phyloP scores from a whole-genome alignment of 371 early-diverging fungal species.

The Actinomortierella ambigua region DNA sequence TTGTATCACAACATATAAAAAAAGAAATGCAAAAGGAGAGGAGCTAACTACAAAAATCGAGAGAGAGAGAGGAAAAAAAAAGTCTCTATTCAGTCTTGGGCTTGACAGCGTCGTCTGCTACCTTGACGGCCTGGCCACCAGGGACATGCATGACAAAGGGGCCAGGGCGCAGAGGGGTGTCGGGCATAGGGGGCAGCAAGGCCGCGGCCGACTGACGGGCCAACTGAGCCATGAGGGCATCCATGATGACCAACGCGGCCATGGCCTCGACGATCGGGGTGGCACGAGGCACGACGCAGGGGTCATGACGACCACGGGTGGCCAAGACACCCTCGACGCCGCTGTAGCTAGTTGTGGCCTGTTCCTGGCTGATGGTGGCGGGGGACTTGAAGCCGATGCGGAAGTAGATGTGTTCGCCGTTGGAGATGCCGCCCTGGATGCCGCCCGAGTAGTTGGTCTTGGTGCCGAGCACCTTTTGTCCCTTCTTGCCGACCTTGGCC shows the following conservation, averaged over 20 bases:
- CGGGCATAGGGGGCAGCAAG: slow-evolving; percentile 57
- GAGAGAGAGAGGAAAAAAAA: too few relatives aligned
- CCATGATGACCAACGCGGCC: slow-evolving; percentile 95
- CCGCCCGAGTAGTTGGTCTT: slow-evolving; percentile 94
- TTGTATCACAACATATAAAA: too few relatives aligned
- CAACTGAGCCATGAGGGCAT: slow-evolving; percentile 72
- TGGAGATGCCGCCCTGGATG: slow-evolving; percentile 96
- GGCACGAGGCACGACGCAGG: slow-evolving; percentile 95
- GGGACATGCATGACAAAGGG: slow-evolving; percentile 44
- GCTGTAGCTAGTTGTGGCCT: slow-evolving; percentile 85
- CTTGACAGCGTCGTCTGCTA: slow-evolving; percentile 34
- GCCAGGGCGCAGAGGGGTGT: slow-evolving; percentile 43
- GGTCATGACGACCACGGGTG: slow-evolving; percentile 97
- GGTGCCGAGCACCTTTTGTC: slow-evolving; percentile 75
- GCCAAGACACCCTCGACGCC: slow-evolving; percentile 83
- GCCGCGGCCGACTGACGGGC: slow-evolving; percentile 61
- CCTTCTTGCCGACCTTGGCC: slow-evolving; percentile 49
- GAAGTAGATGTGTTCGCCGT: slow-evolving; percentile 96
- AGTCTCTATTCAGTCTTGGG: slow-evolving; percentile 39
- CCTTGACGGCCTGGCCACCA: slow-evolving; percentile 41
- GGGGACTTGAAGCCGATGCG: slow-evolving; percentile 96
- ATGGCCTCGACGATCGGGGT: slow-evolving; percentile 98
- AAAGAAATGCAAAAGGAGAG: too few relatives aligned
- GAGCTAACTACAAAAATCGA: too few relatives aligned
- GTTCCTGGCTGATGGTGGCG: slow-evolving; percentile 93